Evolutionary conservation across 257 asterid species (phyloP).

Genomic region (Solanum pennellii): DNA sequence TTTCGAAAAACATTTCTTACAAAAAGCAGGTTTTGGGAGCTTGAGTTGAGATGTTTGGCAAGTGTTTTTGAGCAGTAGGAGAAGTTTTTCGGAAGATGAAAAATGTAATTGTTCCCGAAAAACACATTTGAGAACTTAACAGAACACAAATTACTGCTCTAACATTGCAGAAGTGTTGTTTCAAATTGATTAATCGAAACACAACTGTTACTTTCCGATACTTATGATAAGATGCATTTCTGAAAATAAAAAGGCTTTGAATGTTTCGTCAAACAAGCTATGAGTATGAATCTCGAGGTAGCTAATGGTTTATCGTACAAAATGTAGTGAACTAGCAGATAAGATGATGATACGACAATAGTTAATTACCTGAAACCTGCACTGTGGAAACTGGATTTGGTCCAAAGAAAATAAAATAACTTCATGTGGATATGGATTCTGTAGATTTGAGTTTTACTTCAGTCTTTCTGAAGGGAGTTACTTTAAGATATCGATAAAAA

Average conservation of each 20-base stretch:
- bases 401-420: background rate
- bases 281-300: background rate
- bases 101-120: background rate
- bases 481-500: constrained; percentile 50
- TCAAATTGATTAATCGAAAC: background rate
- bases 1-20: background rate
- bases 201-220: background rate
- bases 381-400: constrained; percentile 3
- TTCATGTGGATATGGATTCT: background rate
- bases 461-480: constrained; percentile 49
- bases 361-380: constrained; percentile 38
- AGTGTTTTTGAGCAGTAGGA: background rate
- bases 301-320: constrained; percentile 6
- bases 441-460: constrained; percentile 11
- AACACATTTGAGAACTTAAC: background rate
- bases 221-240: background rate
- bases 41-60: background rate
- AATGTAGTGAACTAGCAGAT: background rate
- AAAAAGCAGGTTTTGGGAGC: background rate
- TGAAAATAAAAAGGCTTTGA: background rate
- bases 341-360: background rate
- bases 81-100: background rate
- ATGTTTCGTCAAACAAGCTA: background rate
- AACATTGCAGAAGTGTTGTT: background rate
- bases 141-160: background rate